phyloP scores from a whole-genome alignment of 345 rosid genomes.

The Anacardium occidentale region DNA sequence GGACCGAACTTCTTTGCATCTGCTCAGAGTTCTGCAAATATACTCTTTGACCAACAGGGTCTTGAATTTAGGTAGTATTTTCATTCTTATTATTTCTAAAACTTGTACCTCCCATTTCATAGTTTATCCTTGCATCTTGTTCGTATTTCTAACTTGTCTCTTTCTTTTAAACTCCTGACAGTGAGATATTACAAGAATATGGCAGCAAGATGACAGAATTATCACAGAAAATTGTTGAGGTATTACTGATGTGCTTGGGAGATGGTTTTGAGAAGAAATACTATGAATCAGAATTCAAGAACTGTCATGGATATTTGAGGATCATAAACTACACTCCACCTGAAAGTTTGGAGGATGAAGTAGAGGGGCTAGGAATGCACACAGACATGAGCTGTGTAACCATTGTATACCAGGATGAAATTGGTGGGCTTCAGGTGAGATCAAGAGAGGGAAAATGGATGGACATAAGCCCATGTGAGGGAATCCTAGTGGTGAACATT shows the following conservation, averaged over 20 bases:
- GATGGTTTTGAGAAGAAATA: constrained; percentile 17
- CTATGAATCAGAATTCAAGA: constrained; percentile 18
- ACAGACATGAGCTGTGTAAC: constrained; percentile 34
- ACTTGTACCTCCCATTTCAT: background rate
- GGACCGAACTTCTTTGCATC: constrained; percentile 41
- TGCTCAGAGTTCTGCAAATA: constrained; percentile 30
- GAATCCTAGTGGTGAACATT: constrained; percentile 23
- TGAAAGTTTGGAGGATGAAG: background rate
- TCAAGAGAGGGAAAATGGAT: constrained; percentile 24
- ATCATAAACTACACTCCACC: constrained; percentile 25
- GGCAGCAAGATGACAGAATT: constrained; percentile 24
- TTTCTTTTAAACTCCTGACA: background rate
- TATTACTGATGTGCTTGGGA: constrained; percentile 15
- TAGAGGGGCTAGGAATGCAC: constrained; percentile 32
- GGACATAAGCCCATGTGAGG: constrained; percentile 27
- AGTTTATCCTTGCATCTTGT: no score
- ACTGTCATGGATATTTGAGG: constrained; percentile 30
- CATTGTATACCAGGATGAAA: constrained; percentile 24
- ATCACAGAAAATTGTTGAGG: constrained; percentile 9
- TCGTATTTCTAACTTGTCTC: background rate
- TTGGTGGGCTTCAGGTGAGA: constrained; percentile 31
- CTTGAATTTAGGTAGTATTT: constrained; percentile 32
- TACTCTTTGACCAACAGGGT: constrained; percentile 17
- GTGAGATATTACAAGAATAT: constrained; percentile 21
- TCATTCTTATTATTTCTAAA: background rate